Conservation (phyloP, 305 asterid species). For the Striga hermonthica region DNA sequence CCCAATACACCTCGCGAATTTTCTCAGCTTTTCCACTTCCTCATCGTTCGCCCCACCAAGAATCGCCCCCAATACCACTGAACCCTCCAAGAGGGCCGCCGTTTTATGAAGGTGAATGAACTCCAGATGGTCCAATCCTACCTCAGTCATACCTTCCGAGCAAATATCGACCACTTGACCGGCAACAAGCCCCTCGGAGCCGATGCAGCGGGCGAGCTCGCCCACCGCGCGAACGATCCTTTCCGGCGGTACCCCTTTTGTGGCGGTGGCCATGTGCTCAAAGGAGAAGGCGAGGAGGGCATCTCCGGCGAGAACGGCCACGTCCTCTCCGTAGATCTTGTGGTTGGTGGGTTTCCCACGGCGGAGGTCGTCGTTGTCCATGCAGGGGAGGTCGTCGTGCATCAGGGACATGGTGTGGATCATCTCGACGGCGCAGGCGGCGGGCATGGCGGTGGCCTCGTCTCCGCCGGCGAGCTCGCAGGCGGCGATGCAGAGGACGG, state of each 20-base stretch:
- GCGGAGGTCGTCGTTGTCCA: conserved; percentile 84
- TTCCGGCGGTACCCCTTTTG: not conserved
- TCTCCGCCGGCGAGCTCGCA: conserved; percentile 73
- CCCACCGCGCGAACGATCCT: not conserved
- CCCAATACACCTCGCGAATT: conserved; percentile 69
- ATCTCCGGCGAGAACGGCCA: conserved; percentile 69
- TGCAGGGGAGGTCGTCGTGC: conserved; percentile 83
- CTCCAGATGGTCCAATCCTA: not conserved
- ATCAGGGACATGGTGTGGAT: conserved; percentile 83
- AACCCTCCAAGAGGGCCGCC: not conserved
- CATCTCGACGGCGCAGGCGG: conserved; percentile 92
- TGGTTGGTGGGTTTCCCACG: conserved; percentile 83
- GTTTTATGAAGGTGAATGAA: not conserved
- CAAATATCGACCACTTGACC: not conserved
- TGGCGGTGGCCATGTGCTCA: not conserved
- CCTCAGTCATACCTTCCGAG: not conserved
- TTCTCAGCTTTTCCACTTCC: conserved; percentile 58
- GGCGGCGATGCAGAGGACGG: conserved; percentile 79
- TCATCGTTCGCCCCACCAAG: conserved; percentile 58
- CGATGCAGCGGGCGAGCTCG: not conserved
- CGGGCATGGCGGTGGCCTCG: conserved; percentile 55
- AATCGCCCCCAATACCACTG: not conserved
- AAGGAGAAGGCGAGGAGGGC: not conserved
- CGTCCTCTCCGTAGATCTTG: conserved; percentile 68
- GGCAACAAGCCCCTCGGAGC: not conserved